Evolutionary conservation across 1,139 yeast species (phyloP).

Genomic region (Geotrichum macrosporum): DNA sequence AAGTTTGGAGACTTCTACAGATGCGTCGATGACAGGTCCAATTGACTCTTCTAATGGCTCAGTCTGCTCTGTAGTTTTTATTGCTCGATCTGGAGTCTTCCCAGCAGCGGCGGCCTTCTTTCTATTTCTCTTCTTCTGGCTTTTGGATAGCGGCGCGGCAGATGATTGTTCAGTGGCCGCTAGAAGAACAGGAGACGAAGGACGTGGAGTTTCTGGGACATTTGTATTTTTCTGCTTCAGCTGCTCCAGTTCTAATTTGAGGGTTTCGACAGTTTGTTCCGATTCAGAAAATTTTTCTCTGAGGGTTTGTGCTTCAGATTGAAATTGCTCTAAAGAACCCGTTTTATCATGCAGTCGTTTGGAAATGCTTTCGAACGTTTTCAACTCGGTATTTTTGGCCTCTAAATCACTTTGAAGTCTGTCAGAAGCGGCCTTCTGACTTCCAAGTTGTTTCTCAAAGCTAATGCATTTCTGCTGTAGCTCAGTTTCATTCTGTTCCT

Average conservation of each 20-base stretch:
- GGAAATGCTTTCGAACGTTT: background rate
- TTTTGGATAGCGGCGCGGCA: slow-evolving; percentile 11
- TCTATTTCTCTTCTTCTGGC: slow-evolving; percentile 14
- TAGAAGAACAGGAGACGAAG: background rate
- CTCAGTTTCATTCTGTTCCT: slow-evolving; percentile 14
- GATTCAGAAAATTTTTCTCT: too few relatives aligned
- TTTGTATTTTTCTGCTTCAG: background rate
- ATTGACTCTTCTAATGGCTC: slow-evolving; percentile 8
- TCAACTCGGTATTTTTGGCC: slow-evolving; percentile 1
- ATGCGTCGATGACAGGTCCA: background rate
- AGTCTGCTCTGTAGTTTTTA: slow-evolving; percentile 15
- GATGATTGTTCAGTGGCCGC: background rate
- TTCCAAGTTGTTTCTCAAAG: slow-evolving; percentile 1
- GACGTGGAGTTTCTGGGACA: background rate
- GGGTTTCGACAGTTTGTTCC: too few relatives aligned
- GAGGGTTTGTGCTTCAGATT: too few relatives aligned
- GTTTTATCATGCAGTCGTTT: background rate
- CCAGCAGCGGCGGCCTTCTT: slow-evolving; percentile 16
- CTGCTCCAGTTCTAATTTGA: background rate
- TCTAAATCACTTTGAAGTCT: background rate
- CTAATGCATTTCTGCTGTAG: background rate
- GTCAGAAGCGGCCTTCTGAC: background rate
- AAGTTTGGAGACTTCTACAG: background rate
- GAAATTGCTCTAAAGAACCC: background rate
- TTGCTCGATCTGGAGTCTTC: slow-evolving; percentile 3